Evolutionary conservation across 768 basidiomycete genomes (phyloP), one percentile per base, ranked within the genome.

Genomic region (Strobilomyces dryophilus): DNA sequence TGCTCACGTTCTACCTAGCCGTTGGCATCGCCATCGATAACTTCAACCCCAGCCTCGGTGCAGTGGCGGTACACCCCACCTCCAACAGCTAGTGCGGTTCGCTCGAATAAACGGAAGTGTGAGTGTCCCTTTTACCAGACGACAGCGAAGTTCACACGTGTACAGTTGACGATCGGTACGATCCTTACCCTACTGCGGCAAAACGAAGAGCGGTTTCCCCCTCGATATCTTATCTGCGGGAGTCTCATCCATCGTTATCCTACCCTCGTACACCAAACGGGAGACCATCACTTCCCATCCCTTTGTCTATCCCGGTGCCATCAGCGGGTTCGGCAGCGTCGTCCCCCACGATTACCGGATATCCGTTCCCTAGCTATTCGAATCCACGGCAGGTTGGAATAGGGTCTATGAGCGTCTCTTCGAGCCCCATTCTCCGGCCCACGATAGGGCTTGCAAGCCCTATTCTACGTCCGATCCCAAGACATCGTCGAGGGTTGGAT

Each of bases 31-130:
- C 85, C 89, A 10, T 78, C 81, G 31, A 68, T 85, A 44, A 76
- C 82, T 9, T 78, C 81, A 31, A 71, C 79, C 8, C 75, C 78
- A 37, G 70, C 76, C 17, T 74, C 77, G 5, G 79, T 73, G 59
- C 83, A 87, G 52, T 92, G 89, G 89, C 79, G 89, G 42, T 84
- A 84, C 61, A 92, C 89, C 2, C 89, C 89, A 6, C 89, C 89
- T 11, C 88, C 89, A 9, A 89, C 85, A 2, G 81, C 82, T 1
- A 85, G 84, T 58, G 85, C 84, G 36, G 82, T 89, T 24, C 83
- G 89, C 45, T 84, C 83, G 15, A 90, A 85, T 63, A 92, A 92
- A 68, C 83, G 89, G 45, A 92, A 92, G 80, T 69, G 89, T 88
- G 63, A 61, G 68, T 52, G 31, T 42, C 53, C 53, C 34, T 17